These are phyloP conservation scores for Vickermania ingenoplastis DNA, from an alignment of 208 protist species.

Conservation along the genomic window DNA sequence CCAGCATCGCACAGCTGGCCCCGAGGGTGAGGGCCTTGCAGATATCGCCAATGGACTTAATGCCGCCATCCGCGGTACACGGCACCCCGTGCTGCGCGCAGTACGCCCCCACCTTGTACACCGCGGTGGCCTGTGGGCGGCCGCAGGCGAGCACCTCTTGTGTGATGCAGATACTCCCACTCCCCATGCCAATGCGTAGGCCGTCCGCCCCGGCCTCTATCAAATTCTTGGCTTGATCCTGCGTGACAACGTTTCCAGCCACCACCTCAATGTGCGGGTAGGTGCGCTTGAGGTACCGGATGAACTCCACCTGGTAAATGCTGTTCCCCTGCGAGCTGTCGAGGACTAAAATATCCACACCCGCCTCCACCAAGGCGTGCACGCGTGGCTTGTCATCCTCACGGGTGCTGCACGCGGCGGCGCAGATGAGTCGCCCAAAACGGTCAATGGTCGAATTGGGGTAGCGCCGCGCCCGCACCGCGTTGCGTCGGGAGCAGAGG, in stretches of 20 bases:
- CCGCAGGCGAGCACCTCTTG: conserved; percentile 94
- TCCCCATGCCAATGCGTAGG: conserved; percentile 97
- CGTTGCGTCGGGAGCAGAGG: conserved; percentile 84
- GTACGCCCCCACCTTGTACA: conserved; percentile 90
- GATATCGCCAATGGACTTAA: conserved; percentile 92
- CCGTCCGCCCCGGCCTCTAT: conserved; percentile 95
- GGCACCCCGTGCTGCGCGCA: conserved; percentile 86
- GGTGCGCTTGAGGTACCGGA: conserved; percentile 89
- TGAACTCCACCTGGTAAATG: conserved; percentile 93
- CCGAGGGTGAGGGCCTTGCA: conserved; percentile 93
- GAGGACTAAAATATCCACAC: conserved; percentile 91
- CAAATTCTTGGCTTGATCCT: conserved; percentile 92
- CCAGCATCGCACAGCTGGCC: conserved; percentile 83
- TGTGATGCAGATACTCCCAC: conserved; percentile 97
- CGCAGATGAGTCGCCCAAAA: conserved; percentile 69
- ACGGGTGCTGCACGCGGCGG: conserved; percentile 89
- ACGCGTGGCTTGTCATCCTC: conserved; percentile 85
- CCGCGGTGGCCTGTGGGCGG: conserved; percentile 93
- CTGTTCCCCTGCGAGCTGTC: conserved; percentile 96
- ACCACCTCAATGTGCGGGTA: conserved; percentile 85
- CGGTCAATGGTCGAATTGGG: conserved; percentile 79
- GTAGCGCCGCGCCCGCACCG: conserved; percentile 68
- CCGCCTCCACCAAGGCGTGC: conserved; percentile 68
- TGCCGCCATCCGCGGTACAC: conserved; percentile 91
- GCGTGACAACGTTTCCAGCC: conserved; percentile 96